phyloP scores from a whole-genome alignment of 495 filamentous ascomycete species.

The Penicillium chermesinum region DNA sequence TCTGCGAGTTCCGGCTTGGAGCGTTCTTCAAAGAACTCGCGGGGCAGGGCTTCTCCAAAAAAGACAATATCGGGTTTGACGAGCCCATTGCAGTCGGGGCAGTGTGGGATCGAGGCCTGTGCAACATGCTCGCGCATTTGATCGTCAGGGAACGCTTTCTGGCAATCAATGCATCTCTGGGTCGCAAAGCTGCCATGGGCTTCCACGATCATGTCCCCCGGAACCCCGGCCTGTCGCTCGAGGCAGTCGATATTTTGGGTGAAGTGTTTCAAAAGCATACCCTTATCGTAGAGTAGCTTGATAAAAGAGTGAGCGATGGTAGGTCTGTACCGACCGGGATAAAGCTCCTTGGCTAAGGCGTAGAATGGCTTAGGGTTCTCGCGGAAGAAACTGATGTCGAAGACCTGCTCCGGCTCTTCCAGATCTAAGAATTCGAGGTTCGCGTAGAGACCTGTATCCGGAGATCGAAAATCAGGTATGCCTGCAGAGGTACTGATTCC shows the following conservation, averaged over 20 bases:
- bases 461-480: conserved; percentile 83
- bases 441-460: conserved; percentile 80
- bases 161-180: conserved; percentile 88
- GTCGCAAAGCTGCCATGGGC: conserved; percentile 92
- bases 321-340: conserved; percentile 84
- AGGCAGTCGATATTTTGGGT: conserved; percentile 98
- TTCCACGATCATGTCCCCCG: conserved; percentile 75
- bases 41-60: conserved; percentile 83
- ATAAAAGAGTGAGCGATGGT: conserved; percentile 82
- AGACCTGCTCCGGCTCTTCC: conserved; percentile 70
- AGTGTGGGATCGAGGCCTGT: conserved; percentile 61
- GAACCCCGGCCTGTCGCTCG: conserved; percentile 82
- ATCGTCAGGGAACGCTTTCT: conserved; percentile 60
- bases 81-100: conserved; percentile 66
- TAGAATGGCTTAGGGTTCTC: conserved; percentile 87
- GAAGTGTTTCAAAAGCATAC: conserved; percentile 76
- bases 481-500: conserved; percentile 74
- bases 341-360: conserved; percentile 80
- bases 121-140: conserved; percentile 65
- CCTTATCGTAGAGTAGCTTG: conserved; percentile 66
- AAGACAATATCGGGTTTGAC: conserved; percentile 98
- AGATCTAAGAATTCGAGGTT: conserved; percentile 81
- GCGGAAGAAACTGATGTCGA: conserved; percentile 84
- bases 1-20: conserved; percentile 59
- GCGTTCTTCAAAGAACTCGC: conserved; percentile 58